A percentile compares a stretch with the other conserved stretches of the same genome.
Conservation (phyloP, 163 green algal species). For the Chloromonas sp. region DNA sequence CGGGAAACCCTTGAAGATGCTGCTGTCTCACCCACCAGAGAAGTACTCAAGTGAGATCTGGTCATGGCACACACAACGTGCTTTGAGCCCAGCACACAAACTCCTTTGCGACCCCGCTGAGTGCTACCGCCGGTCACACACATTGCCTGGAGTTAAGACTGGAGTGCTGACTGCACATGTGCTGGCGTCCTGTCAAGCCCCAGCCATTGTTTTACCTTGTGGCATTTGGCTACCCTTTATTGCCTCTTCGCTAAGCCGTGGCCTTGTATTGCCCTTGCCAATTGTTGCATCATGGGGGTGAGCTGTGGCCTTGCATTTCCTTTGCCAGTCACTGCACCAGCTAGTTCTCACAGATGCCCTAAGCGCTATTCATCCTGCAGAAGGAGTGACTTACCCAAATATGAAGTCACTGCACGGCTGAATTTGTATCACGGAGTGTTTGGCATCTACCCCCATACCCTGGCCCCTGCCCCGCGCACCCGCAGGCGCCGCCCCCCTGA, state of each 20-base stretch:
- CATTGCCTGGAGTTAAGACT: no score
- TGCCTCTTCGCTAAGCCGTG: no score
- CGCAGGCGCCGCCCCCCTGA: slow-evolving; percentile 55
- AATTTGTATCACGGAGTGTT: neutral
- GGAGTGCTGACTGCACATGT: no score
- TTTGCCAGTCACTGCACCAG: no score
- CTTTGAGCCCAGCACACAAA: neutral
- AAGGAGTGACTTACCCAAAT: neutral
- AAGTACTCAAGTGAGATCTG: slow-evolving; percentile 30
- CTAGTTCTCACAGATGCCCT: neutral
- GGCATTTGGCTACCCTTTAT: no score
- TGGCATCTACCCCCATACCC: neutral
- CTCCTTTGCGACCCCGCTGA: neutral
- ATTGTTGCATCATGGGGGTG: no score
- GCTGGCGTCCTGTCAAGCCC: no score
- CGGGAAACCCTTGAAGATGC: slow-evolving; percentile 38
- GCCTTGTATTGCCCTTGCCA: no score
- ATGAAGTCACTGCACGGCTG: neutral
- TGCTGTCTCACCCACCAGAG: slow-evolving; percentile 53
- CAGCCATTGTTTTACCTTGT: no score
- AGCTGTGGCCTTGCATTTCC: no score
- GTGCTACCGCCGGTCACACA: neutral
- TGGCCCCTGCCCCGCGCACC: slow-evolving; percentile 38
- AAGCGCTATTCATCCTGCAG: neutral
- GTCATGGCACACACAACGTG: neutral